Evolutionary conservation across 345 rosid genomes (phyloP), one percentile per base, ranked within the genome.

Genomic region (Aurinia saxatilis): DNA sequence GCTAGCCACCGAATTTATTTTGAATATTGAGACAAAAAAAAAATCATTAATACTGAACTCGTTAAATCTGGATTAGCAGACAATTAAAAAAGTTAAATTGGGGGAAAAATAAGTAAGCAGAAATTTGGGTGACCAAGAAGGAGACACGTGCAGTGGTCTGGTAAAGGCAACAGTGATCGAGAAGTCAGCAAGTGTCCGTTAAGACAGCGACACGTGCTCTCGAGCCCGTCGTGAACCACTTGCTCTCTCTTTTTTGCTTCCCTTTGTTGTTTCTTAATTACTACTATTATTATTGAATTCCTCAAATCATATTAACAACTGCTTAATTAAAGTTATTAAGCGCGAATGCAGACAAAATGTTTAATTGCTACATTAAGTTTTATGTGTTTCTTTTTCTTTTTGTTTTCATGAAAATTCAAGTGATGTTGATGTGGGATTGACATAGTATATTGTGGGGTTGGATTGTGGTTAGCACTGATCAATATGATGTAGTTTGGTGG

Each of bases 171-270:
- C 75, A 58, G 50, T 65, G 66, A 72, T 65, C 75, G 71, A 72
- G 75, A 72, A 72, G 71, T 71, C 66, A 65, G 75, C 66, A 57
- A 64, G 66, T 65, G 57, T 58, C 75, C 66, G 56, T 72, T 72
- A 36, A 58, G 66, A 72, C 75, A 72, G 60, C 71, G 75, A 72
- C 75, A 72, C 75, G 75, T 72, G 75, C 71, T 72, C 66, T 72
- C 62, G 55, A 72, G 66, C 45, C 66, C 66, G 60, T 57, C 66
- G 65, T 65, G 49, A 71, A 64, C 75, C 71, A 72, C 66, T 72
- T 72, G 71, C 66, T 39, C 40, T 37, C 7, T 34, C 23, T 42
- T 23, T 48, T 63, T 69, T 53, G 35, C 58, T 29, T 46, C 39
- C n/a, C n/a, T n/a, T n/a, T n/a, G n/a, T n/a, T n/a, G n/a, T n/a